phyloP scores from a whole-genome alignment of 1,139 yeast genomes.

The Protomyces inouyei region DNA sequence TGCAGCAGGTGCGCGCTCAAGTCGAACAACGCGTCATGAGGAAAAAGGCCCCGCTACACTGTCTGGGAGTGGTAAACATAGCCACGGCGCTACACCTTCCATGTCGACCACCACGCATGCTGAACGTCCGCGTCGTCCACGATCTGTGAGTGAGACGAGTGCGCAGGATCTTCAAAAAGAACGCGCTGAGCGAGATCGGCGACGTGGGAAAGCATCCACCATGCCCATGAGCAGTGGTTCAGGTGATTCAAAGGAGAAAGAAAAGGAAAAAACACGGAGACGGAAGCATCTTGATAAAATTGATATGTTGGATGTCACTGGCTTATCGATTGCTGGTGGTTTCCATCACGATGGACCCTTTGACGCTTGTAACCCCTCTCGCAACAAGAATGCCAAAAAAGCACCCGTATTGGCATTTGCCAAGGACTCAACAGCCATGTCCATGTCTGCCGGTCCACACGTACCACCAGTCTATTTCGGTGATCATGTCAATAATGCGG shows the following conservation, averaged over 20 bases:
- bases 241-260: background rate
- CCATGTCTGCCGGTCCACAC: conserved; percentile 57
- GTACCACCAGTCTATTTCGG: conserved; percentile 30
- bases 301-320: conserved; percentile 92
- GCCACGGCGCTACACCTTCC: background rate
- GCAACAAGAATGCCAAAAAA: conserved; percentile 66
- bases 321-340: conserved; percentile 75
- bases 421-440: conserved; percentile 80
- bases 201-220: background rate
- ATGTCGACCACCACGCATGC: background rate
- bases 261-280: background rate
- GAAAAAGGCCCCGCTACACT: background rate
- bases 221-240: background rate
- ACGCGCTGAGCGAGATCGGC: conserved; percentile 5
- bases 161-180: conserved; percentile 1
- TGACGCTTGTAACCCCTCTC: conserved; percentile 95
- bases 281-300: conserved; percentile 62
- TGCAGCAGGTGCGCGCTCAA: background rate
- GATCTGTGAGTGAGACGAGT: conserved; percentile 17
- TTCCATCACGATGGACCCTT: conserved; percentile 99
- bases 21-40: background rate
- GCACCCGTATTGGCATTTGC: conserved; percentile 97
- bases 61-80: background rate
- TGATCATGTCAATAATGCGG: conserved; percentile 30
- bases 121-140: conserved; percentile 1